Conservation (phyloP, 352 stramenopile genomes). For the Globisporangium uncinulatum region DNA sequence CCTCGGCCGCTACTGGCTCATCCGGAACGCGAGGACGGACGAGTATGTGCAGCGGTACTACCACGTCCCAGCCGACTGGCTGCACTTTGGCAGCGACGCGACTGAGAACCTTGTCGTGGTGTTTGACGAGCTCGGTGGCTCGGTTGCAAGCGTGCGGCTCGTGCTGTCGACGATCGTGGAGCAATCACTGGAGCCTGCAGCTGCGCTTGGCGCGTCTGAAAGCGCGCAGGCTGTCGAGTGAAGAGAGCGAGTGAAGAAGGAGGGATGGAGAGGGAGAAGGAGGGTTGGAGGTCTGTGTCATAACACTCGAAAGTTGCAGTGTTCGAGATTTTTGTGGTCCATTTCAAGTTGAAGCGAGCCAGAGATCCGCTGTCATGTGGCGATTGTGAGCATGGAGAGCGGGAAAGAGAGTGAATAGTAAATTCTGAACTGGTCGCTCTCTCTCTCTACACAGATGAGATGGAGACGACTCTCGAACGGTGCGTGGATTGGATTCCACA, state of each 20-base stretch:
- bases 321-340: too few species aligned
- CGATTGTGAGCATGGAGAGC: too few species aligned
- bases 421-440: too few species aligned
- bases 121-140: constrained; percentile 60
- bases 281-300: not conserved
- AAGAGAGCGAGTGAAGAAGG: constrained; percentile 10
- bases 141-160: constrained; percentile 32
- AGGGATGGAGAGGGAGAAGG: constrained; percentile 9
- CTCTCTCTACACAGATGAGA: too few species aligned
- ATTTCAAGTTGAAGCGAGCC: too few species aligned
- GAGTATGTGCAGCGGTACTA: constrained; percentile 68
- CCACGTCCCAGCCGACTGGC: constrained; percentile 52
- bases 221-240: not conserved
- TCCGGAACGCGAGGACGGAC: constrained; percentile 28
- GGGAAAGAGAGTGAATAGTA: too few species aligned
- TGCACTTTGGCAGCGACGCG: constrained; percentile 18
- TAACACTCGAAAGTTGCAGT: too few species aligned
- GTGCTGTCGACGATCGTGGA: constrained; percentile 48
- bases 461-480: too few species aligned
- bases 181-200: constrained; percentile 5
- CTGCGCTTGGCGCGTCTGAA: constrained; percentile 1
- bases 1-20: constrained; percentile 64
- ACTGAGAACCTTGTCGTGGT: constrained; percentile 44
- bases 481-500: too few species aligned
- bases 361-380: too few species aligned